A percentile compares a stretch with the other conserved stretches of the same genome.
Evolutionary conservation across 306 rosid species (phyloP).

Genomic region (Medicago truncatula): DNA sequence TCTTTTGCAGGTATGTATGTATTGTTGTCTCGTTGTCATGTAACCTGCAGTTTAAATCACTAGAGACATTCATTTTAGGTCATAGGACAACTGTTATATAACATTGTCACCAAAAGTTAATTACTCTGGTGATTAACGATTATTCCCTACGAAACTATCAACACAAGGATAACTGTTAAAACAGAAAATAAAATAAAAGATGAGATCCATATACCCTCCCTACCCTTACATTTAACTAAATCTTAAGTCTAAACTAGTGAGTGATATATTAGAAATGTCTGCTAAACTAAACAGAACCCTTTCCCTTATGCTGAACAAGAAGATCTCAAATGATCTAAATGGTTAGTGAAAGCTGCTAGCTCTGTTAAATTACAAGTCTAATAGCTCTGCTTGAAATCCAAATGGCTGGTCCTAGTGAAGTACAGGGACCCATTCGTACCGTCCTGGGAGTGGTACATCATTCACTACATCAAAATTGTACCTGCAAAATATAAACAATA

Average conservation of each 20-base stretch:
- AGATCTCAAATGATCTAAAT: conserved; percentile 39
- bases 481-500: conserved; percentile 55
- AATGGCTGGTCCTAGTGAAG: conserved; percentile 49
- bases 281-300: conserved; percentile 42
- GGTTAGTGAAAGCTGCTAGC: conserved; percentile 48
- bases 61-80: neutral
- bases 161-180: conserved; percentile 41
- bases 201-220: conserved; percentile 32
- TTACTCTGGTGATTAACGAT: conserved; percentile 28
- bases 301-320: conserved; percentile 30
- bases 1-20: neutral
- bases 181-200: conserved; percentile 18
- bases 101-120: neutral
- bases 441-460: conserved; percentile 79
- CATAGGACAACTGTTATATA: conserved; percentile 12
- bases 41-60: conserved; percentile 1
- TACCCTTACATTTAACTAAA: conserved; percentile 40
- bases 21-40: conserved; percentile 1
- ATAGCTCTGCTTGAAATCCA: conserved; percentile 42
- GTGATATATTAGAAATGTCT: conserved; percentile 28
- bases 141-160: conserved; percentile 50
- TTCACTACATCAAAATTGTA: conserved; percentile 80
- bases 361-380: conserved; percentile 45
- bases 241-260: conserved; percentile 33
- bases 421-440: conserved; percentile 86